Percentiles rank a stretch among this genome's conserved stretches.
phyloP scores from a whole-genome alignment of 1,139 yeast genomes.

The Debaryomyces nepalensis region DNA sequence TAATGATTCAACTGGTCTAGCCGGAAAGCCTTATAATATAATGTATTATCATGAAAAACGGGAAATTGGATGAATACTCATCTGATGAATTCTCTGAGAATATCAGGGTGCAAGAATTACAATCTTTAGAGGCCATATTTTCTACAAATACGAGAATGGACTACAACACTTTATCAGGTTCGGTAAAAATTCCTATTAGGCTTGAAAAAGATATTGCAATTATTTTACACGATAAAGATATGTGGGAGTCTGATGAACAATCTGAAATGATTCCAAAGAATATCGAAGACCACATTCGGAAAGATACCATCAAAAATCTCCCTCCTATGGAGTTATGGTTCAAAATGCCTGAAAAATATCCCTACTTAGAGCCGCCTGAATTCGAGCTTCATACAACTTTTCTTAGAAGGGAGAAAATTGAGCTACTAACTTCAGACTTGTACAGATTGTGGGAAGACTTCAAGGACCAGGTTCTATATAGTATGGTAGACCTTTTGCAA shows the following conservation, averaged over 20 bases:
- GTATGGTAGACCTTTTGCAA: conserved; percentile 49
- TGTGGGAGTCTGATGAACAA: conserved; percentile 7
- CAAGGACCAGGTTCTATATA: conserved; percentile 48
- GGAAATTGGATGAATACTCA: background rate
- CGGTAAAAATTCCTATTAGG: conserved; percentile 31
- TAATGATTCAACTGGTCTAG: too few relatives aligned
- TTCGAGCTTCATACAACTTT: conserved; percentile 25
- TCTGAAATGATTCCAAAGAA: background rate
- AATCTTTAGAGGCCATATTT: conserved; percentile 52
- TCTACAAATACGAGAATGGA: conserved; percentile 44
- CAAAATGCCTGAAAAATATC: conserved; percentile 32
- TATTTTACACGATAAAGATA: conserved; percentile 7
- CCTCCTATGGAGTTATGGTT: conserved; percentile 39
- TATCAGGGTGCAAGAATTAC: conserved; percentile 45
- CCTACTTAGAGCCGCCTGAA: conserved; percentile 33
- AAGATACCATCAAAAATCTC: conserved; percentile 24
- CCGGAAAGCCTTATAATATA: background rate
- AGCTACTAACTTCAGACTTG: conserved; percentile 24
- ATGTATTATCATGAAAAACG: conserved; percentile 1
- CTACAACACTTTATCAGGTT: conserved; percentile 24
- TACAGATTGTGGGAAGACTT: conserved; percentile 41
- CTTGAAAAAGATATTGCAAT: conserved; percentile 25
- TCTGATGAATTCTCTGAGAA: conserved; percentile 25
- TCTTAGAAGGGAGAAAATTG: conserved; percentile 24
- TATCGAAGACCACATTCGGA: conserved; percentile 1